A percentile compares a stretch with the other conserved stretches of the same genome.
These are phyloP conservation scores for Zopfia rhizophila DNA, from an alignment of 2,329 filamentous ascomycete genomes.

Conservation along the genomic window DNA sequence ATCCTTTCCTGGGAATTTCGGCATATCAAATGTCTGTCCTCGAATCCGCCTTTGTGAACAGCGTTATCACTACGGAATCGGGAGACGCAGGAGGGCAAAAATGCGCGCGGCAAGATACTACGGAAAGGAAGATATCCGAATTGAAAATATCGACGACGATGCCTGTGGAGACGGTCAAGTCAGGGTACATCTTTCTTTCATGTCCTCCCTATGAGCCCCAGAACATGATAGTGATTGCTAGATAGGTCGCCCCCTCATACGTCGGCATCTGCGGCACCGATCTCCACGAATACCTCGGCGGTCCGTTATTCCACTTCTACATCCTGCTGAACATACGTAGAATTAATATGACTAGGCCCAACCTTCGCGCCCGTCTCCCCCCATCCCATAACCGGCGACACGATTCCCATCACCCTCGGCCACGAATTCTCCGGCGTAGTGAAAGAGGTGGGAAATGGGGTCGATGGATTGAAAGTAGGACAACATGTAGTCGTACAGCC, in stretches of 20 bases:
- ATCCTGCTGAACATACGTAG: background rate
- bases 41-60: slow-evolving; percentile 44
- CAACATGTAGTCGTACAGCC: slow-evolving; percentile 69
- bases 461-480: slow-evolving; percentile 61
- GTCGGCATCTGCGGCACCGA: slow-evolving; percentile 66
- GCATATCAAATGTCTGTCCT: slow-evolving; percentile 34
- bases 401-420: slow-evolving; percentile 69
- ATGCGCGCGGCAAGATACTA: slow-evolving; percentile 68
- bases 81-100: slow-evolving; percentile 1
- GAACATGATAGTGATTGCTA: no score
- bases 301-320: slow-evolving; percentile 55
- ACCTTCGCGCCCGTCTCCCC: slow-evolving; percentile 61
- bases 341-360: no score
- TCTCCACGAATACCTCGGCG: slow-evolving; percentile 64
- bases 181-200: slow-evolving; percentile 34
- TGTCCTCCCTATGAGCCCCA: slow-evolving; percentile 2
- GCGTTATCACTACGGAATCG: slow-evolving; percentile 30
- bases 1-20: slow-evolving; percentile 6
- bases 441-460: slow-evolving; percentile 65
- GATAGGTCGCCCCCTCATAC: slow-evolving; percentile 56
- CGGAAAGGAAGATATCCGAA: slow-evolving; percentile 65
- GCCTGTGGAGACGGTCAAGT: slow-evolving; percentile 63
- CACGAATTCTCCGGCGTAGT: slow-evolving; percentile 73
- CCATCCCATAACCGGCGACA: slow-evolving; percentile 68
- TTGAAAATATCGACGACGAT: slow-evolving; percentile 63